A percentile compares a stretch with the other conserved stretches of the same genome.
phyloP scores from a whole-genome alignment of 2,329 filamentous ascomycete genomes.

The Cercospora janseana region DNA sequence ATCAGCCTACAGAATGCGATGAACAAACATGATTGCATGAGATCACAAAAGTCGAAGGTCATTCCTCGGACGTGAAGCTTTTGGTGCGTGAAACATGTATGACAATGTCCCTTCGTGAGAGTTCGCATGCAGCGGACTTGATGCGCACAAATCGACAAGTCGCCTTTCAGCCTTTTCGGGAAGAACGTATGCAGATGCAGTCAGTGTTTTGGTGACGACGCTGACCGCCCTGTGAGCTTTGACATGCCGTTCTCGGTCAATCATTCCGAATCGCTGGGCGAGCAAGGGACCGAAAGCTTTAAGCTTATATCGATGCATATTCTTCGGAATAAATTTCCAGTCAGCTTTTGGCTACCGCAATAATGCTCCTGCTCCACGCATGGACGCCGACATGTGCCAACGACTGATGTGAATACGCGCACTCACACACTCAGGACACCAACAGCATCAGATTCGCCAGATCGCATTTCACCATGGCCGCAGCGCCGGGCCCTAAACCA shows the following conservation, averaged over 20 bases:
- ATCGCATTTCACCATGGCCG: slow-evolving; percentile 26
- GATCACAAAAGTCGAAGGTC: slow-evolving; percentile 5
- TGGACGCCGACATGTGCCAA: background rate
- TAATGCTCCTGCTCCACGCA: background rate
- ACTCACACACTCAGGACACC: background rate
- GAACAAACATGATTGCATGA: slow-evolving; percentile 16
- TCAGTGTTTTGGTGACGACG: background rate
- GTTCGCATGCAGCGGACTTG: no score
- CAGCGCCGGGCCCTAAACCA: slow-evolving; percentile 31
- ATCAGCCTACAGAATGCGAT: slow-evolving; percentile 11
- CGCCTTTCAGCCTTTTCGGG: no score
- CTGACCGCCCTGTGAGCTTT: background rate
- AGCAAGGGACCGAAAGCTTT: slow-evolving; percentile 9
- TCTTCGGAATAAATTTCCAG: slow-evolving; percentile 5
- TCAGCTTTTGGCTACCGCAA: background rate
- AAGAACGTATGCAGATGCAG: background rate
- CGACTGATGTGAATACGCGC: background rate
- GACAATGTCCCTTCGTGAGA: no score
- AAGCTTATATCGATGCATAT: slow-evolving; percentile 3
- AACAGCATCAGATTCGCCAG: background rate
- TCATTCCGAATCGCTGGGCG: slow-evolving; percentile 3
- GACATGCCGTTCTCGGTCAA: slow-evolving; percentile 13
- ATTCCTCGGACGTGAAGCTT: no score
- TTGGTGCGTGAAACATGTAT: background rate
- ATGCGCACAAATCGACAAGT: no score